These are phyloP conservation scores for Epichloe glyceriae DNA, from an alignment of 2,329 filamentous ascomycete species.

Conservation along the genomic window DNA sequence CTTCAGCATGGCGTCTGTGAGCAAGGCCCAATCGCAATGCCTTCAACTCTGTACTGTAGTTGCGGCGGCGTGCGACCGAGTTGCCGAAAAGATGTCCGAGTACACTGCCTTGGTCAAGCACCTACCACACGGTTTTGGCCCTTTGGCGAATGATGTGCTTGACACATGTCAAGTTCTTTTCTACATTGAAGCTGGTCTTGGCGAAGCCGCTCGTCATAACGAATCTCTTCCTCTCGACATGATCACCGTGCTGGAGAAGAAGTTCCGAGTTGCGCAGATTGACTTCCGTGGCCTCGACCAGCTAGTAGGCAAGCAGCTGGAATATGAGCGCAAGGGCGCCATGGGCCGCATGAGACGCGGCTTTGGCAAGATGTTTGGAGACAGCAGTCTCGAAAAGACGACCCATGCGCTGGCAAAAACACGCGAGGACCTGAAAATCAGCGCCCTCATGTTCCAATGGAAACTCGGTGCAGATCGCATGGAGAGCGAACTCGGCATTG, in stretches of 20 bases:
- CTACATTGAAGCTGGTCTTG: conserved; percentile 54
- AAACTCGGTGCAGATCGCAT: conserved; percentile 44
- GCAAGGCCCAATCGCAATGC: conserved; percentile 20
- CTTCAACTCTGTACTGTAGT: conserved; percentile 40
- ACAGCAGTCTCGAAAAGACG: conserved; percentile 49
- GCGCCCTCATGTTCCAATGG: conserved; percentile 53
- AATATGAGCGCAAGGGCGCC: conserved; percentile 46
- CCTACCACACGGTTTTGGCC: conserved; percentile 41
- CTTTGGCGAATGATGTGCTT: conserved; percentile 52
- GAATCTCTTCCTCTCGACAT: conserved; percentile 47
- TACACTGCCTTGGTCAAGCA: conserved; percentile 45
- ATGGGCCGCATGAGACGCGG: conserved; percentile 47
- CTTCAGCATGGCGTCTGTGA: conserved; percentile 6
- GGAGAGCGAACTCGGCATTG: conserved; percentile 49
- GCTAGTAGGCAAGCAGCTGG: conserved; percentile 46
- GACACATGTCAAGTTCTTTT: conserved; percentile 54
- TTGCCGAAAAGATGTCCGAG: conserved; percentile 52
- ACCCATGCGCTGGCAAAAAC: conserved; percentile 42
- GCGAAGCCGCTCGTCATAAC: conserved; percentile 35
- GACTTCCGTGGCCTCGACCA: conserved; percentile 53
- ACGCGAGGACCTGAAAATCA: conserved; percentile 49
- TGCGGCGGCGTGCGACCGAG: conserved; percentile 47
- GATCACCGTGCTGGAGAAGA: conserved; percentile 49
- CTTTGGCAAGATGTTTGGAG: conserved; percentile 50
- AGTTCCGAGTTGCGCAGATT: conserved; percentile 45